Conservation (phyloP, 1,284 basidiomycete genomes). For the Ceratobasidium sp. region DNA sequence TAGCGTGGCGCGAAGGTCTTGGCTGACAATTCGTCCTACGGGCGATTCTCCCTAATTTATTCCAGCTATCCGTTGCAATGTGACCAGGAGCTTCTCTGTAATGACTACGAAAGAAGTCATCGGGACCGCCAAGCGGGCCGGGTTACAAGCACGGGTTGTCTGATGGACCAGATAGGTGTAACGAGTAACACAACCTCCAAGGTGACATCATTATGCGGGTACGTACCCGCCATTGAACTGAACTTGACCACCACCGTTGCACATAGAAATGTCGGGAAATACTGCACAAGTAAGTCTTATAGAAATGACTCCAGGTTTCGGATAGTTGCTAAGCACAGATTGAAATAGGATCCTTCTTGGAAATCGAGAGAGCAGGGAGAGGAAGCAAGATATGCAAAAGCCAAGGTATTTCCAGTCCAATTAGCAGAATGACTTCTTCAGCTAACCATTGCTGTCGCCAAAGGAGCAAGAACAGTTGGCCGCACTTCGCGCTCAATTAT, state of each 20-base stretch:
- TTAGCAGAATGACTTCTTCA: background rate
- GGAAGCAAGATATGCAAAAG: conserved; percentile 39
- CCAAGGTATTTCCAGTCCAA: conserved; percentile 25
- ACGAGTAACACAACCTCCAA: background rate
- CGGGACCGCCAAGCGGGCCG: conserved; percentile 16
- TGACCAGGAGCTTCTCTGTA: background rate
- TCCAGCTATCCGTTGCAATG: background rate
- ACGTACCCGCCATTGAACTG: background rate
- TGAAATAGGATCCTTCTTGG: conserved; percentile 38
- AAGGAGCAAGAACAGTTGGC: conserved; percentile 41
- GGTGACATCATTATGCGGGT: background rate
- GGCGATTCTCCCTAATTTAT: background rate
- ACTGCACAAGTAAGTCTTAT: conserved; percentile 13
- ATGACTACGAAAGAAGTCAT: conserved; percentile 11
- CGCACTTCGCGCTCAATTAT: conserved; percentile 35
- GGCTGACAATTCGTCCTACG: background rate
- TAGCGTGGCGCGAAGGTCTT: conserved; percentile 22
- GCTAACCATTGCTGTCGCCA: background rate
- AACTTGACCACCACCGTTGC: background rate
- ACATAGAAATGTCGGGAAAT: conserved; percentile 9
- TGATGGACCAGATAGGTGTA: background rate
- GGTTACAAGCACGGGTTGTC: conserved; percentile 2
- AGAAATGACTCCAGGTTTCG: background rate
- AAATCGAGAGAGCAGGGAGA: conserved; percentile 41
- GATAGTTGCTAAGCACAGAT: background rate